A percentile compares a stretch with the other conserved stretches of the same genome.
phyloP scores from a whole-genome alignment of 768 basidiomycete genomes.

The Phanerochaete sordida region DNA sequence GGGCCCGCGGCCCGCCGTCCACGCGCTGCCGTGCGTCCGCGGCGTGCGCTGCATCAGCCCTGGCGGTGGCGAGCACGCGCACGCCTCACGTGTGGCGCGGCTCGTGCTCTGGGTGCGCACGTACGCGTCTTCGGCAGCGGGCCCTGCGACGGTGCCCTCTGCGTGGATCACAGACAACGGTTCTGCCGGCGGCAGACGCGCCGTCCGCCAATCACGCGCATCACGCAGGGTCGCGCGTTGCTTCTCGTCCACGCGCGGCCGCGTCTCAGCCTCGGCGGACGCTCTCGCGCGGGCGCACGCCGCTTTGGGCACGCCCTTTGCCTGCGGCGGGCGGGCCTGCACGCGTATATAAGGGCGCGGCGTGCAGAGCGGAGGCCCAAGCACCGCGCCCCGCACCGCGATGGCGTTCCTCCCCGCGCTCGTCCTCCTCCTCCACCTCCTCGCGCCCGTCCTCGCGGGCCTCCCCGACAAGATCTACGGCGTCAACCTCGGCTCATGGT shows the following conservation, averaged over 20 bases:
- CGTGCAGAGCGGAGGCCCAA: too few species aligned
- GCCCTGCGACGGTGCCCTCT: too few species aligned
- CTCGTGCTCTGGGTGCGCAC: neutral
- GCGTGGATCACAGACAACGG: neutral
- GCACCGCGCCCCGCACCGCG: neutral
- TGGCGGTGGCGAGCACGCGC: too few species aligned
- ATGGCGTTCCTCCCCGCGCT: neutral
- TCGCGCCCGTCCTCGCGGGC: constrained; percentile 8
- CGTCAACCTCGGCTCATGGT: constrained; percentile 69
- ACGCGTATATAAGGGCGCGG: neutral
- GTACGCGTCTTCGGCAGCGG: neutral
- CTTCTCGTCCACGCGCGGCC: neutral
- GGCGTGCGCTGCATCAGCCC: neutral
- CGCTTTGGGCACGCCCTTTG: too few species aligned
- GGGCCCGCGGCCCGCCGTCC: neutral
- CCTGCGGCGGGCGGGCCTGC: too few species aligned
- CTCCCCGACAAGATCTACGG: constrained; percentile 55
- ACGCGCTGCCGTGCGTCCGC: neutral
- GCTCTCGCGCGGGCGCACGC: neutral
- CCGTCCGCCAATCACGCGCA: neutral
- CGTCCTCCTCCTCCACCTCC: neutral
- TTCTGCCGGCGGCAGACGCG: neutral
- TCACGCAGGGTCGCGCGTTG: neutral
- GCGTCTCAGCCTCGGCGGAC: neutral
- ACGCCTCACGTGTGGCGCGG: neutral